Conservation (phyloP, 495 filamentous ascomycete species). For the Glarea lozoyensis region DNA sequence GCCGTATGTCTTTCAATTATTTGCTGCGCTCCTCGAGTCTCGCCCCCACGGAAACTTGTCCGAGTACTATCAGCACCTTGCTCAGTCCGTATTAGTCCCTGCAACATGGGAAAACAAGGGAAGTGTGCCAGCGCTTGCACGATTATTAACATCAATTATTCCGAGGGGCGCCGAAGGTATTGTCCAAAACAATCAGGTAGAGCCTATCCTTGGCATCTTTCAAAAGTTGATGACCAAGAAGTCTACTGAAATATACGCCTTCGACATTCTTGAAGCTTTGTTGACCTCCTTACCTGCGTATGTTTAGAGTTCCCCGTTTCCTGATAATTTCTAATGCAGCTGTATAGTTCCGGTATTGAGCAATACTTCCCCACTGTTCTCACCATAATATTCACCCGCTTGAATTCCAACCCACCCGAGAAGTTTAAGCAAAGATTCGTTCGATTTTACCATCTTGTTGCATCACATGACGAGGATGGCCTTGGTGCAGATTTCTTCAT, state of each 20-base stretch:
- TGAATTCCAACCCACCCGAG: conserved; percentile 67
- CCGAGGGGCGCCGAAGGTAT: conserved; percentile 65
- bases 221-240: conserved; percentile 64
- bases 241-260: conserved; percentile 66
- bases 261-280: conserved; percentile 80
- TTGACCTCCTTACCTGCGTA: conserved; percentile 61
- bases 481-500: conserved; percentile 87
- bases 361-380: conserved; percentile 74
- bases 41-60: conserved; percentile 66
- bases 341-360: conserved; percentile 48
- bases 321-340: conserved; percentile 21
- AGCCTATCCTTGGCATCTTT: conserved; percentile 81
- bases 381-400: conserved; percentile 69
- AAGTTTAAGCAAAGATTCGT: conserved; percentile 73
- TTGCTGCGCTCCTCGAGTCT: conserved; percentile 78
- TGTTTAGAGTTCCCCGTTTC: conserved; percentile 22
- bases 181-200: conserved; percentile 63
- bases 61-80: conserved; percentile 64
- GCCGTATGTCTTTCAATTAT: conserved; percentile 94
- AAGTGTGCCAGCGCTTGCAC: conserved; percentile 83
- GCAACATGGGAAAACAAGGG: conserved; percentile 81
- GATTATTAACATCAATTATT: conserved; percentile 77
- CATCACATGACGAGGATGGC: conserved; percentile 61
- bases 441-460: conserved; percentile 86
- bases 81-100: conserved; percentile 65